These are phyloP conservation scores for Purpureocillium lavendulum DNA, from an alignment of 2,329 filamentous ascomycete genomes.

Conservation along the genomic window DNA sequence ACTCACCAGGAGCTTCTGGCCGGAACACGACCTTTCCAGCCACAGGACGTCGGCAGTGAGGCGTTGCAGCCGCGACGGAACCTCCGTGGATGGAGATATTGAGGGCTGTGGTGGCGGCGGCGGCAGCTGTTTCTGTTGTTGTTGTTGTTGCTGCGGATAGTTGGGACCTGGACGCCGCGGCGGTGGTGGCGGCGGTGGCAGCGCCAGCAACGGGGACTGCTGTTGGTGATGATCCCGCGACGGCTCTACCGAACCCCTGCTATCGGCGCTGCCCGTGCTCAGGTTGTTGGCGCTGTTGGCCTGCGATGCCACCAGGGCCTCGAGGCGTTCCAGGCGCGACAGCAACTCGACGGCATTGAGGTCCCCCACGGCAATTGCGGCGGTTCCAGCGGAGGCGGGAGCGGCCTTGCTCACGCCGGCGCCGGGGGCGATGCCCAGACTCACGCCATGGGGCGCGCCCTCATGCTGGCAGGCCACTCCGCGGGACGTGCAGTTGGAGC, in stretches of 20 bases:
- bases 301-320: slow-evolving; percentile 10
- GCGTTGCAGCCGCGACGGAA: slow-evolving; percentile 22
- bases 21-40: slow-evolving; percentile 21
- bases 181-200: too few species aligned
- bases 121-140: slow-evolving; percentile 3
- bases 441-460: slow-evolving; percentile 1
- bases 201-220: too few species aligned
- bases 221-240: slow-evolving; percentile 1
- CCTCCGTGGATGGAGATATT: background rate
- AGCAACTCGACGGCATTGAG: slow-evolving; percentile 12
- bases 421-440: background rate
- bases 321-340: slow-evolving; percentile 13
- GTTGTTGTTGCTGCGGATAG: too few species aligned
- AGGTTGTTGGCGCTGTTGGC: background rate
- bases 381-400: background rate
- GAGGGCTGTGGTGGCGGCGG: slow-evolving; percentile 7
- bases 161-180: too few species aligned
- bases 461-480: slow-evolving; percentile 21
- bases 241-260: background rate
- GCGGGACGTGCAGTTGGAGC: slow-evolving; percentile 26
- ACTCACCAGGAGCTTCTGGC: slow-evolving; percentile 20
- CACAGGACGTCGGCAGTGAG: slow-evolving; percentile 24
- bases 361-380: slow-evolving; percentile 7
- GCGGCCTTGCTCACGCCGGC: background rate
- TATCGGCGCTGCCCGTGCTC: background rate